Base-by-base conservation (phyloP, 306 rosid genomes). In the Nissolia schottii region DNA sequence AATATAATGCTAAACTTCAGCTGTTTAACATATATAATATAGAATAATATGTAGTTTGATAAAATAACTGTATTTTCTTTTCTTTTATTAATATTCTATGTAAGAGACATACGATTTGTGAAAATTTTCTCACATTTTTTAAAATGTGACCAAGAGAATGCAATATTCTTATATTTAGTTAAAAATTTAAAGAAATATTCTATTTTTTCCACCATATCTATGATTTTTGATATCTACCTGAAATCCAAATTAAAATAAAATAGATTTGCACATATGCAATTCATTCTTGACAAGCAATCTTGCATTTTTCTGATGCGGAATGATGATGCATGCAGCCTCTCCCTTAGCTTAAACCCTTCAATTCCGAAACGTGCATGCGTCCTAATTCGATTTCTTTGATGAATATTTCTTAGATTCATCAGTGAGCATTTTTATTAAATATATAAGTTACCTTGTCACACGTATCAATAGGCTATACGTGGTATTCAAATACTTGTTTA, bases 381-480 rank as follows among this genome's bases (percentile, higher is more conserved):
- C 37, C 34, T 59, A 45, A 72, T 59, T 37, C 58, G 15, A 58
- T 43, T 41, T 41, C 29, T 70, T 57, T 27, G 19, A 28, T 12
- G 20, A 31, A 41, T 12, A 20, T 57, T 65, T 70, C 3, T 43
- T 43, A 10, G n/a, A n/a, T 20, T 50, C 37, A 61, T 34, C 14
- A 11, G 18, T 25, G 49, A 37, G 31, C 38, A 37, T 59, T 20
- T 65, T 32, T 81, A n/a, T 70, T 41, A 66, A 66, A 32, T 31
- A 51, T 37, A 70, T 51, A 51, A 34, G 19, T 27, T 64, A 48
- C 20, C 55, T 32, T 53, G 29, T 41, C 60, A 55, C 77, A 75
- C 55, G 49, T 67, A 71, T 72, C 64, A 73, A 37, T 15, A 12
- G 69, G 57, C 70, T 40, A n/a, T n/a, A 46, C 35, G 68, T 78